Evolutionary conservation across 192 early-diverging fungal species (phyloP).

Genomic region (Chytriomyces sp.): DNA sequence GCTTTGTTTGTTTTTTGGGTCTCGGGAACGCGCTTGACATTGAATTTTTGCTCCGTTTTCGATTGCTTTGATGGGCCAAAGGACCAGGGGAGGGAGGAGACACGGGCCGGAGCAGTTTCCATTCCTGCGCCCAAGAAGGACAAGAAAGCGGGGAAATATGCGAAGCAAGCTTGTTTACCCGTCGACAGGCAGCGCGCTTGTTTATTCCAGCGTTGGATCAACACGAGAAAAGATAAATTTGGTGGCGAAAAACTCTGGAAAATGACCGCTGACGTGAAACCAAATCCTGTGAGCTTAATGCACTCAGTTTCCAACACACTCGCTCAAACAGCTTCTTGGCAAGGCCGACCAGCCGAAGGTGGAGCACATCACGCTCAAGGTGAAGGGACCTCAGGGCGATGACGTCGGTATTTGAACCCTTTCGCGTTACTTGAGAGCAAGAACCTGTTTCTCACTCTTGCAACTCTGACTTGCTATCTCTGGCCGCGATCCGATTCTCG

Average conservation of each 20-base stretch:
- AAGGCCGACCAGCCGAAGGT: background rate
- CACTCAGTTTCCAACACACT: background rate
- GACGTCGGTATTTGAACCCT: conserved; percentile 55
- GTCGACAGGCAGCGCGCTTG: too few relatives aligned
- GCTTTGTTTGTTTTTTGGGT: too few relatives aligned
- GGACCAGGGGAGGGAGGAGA: too few relatives aligned
- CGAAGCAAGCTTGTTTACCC: too few relatives aligned
- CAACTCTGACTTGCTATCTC: background rate
- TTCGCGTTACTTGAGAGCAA: conserved; percentile 27
- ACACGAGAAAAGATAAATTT: too few relatives aligned
- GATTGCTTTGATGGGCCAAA: too few relatives aligned
- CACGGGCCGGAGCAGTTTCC: too few relatives aligned
- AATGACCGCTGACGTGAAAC: conserved; percentile 7
- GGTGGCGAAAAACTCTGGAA: background rate
- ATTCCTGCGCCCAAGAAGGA: too few relatives aligned
- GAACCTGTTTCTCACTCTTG: conserved; percentile 12
- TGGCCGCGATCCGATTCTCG: background rate
- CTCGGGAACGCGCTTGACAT: too few relatives aligned
- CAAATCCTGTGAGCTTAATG: background rate
- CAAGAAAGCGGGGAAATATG: too few relatives aligned
- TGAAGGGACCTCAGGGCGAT: conserved; percentile 61
- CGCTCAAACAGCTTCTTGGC: background rate
- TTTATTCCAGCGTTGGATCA: too few relatives aligned
- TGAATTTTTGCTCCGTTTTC: too few relatives aligned
- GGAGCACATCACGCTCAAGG: conserved; percentile 79